Conservation (phyloP, 495 filamentous ascomycete genomes). For the Lophium mytilinum region DNA sequence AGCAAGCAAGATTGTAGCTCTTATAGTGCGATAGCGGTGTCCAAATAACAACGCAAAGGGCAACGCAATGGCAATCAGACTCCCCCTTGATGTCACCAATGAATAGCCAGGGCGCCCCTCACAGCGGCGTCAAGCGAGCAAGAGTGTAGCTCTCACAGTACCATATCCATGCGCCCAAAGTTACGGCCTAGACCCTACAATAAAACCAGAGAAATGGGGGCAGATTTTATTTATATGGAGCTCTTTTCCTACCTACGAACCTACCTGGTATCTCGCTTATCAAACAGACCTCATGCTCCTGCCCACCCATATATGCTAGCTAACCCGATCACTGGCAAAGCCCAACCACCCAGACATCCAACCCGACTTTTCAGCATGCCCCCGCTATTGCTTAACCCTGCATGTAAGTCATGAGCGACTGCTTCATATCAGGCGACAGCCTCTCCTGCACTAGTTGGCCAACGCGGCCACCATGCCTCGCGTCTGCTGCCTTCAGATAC, state of each 20-base stretch:
- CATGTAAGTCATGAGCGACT: constrained; percentile 52
- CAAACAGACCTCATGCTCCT: neutral
- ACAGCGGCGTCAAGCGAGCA: no score
- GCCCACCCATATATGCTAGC: neutral
- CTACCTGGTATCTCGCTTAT: neutral
- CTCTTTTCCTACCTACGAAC: neutral
- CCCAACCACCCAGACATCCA: neutral
- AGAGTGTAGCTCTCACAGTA: no score
- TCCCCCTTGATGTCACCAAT: no score
- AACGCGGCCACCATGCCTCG: constrained; percentile 46
- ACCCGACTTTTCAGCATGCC: neutral
- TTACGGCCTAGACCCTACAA: no score
- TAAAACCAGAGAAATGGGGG: no score
- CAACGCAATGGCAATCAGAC: no score
- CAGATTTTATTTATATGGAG: neutral
- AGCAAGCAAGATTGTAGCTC: no score
- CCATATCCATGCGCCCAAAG: no score
- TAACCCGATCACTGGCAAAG: neutral
- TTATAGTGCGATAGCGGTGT: no score
- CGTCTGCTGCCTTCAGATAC: constrained; percentile 58
- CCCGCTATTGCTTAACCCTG: neutral
- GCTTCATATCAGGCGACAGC: constrained; percentile 47
- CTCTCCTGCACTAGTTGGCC: constrained; percentile 51
- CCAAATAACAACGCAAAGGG: no score
- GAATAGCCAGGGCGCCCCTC: no score